Evolutionary conservation across 2,329 filamentous ascomycete genomes (phyloP).

Genomic region (Cytospora piceae): DNA sequence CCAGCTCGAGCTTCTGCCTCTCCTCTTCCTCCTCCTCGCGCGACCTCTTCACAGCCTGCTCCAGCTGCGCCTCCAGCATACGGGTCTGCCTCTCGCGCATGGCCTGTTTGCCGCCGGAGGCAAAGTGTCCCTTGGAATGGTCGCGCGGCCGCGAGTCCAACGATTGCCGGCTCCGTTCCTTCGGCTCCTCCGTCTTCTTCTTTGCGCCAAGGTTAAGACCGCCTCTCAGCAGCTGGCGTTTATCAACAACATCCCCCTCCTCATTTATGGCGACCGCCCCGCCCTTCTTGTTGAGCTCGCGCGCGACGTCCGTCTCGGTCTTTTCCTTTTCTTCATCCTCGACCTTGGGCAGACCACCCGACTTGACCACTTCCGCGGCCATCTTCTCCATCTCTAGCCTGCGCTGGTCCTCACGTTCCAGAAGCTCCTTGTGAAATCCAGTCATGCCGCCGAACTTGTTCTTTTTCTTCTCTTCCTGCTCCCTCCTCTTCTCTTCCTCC

Average conservation of each 20-base stretch:
- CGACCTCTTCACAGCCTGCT: slow-evolving; percentile 71
- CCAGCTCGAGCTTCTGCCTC: slow-evolving; percentile 62
- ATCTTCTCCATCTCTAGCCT: slow-evolving; percentile 73
- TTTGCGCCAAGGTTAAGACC: slow-evolving; percentile 74
- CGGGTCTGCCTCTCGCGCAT: slow-evolving; percentile 76
- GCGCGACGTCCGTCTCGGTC: slow-evolving; percentile 66
- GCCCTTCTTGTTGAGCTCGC: slow-evolving; percentile 66
- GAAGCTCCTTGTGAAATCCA: slow-evolving; percentile 75
- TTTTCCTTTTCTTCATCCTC: slow-evolving; percentile 44
- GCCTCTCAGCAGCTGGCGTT: slow-evolving; percentile 75
- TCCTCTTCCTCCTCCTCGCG: slow-evolving; percentile 71
- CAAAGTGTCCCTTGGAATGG: slow-evolving; percentile 44
- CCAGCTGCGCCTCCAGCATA: slow-evolving; percentile 80
- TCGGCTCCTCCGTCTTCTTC: slow-evolving; percentile 54
- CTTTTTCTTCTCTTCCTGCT: slow-evolving; percentile 67
- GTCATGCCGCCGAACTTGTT: slow-evolving; percentile 73
- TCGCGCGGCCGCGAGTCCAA: slow-evolving; percentile 38
- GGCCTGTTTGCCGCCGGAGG: slow-evolving; percentile 61
- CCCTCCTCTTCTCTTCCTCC: slow-evolving; percentile 69
- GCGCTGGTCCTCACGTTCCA: slow-evolving; percentile 70
- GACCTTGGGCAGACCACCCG: slow-evolving; percentile 38
- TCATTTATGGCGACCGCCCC: slow-evolving; percentile 73
- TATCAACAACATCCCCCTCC: slow-evolving; percentile 82
- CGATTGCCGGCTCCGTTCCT: slow-evolving; percentile 37
- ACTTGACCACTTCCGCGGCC: slow-evolving; percentile 58